Percentiles rank a stretch among this genome's conserved stretches.
Conservation (phyloP, 2,329 filamentous ascomycete genomes). For the Cylindrodendrum hubeiense region DNA sequence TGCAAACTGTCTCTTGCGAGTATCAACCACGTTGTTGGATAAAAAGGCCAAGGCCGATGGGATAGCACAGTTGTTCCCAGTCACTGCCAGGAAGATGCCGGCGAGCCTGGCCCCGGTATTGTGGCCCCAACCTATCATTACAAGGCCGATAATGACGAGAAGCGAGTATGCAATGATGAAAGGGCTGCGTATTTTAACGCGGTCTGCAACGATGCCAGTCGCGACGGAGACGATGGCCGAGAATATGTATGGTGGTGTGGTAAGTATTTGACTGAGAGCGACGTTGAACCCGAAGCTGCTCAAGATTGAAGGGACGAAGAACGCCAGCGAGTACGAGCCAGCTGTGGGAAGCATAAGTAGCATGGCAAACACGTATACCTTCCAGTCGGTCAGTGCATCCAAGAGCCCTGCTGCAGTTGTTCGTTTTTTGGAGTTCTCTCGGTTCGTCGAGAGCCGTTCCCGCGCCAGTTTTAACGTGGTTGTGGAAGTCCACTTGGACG, state of each 20-base stretch:
- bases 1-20: neutral
- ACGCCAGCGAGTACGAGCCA: neutral
- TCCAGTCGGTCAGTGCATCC: neutral
- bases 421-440: neutral
- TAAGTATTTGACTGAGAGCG: neutral
- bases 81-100: slow-evolving; percentile 1
- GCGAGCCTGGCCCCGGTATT: neutral
- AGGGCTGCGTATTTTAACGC: neutral
- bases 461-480: neutral
- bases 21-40: neutral
- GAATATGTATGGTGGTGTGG: neutral
- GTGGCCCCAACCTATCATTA: neutral
- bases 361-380: neutral
- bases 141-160: neutral
- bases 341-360: slow-evolving; percentile 1
- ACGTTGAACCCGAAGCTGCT: neutral
- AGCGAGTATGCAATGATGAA: neutral
- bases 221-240: neutral
- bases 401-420: neutral
- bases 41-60: neutral
- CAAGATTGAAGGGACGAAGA: neutral
- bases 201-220: neutral
- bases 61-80: neutral
- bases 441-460: neutral
- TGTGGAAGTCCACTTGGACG: neutral